Percentiles rank a stretch among this genome's conserved stretches.
phyloP scores from a whole-genome alignment of 2,329 filamentous ascomycete species.

The Colletotrichum somersetense region DNA sequence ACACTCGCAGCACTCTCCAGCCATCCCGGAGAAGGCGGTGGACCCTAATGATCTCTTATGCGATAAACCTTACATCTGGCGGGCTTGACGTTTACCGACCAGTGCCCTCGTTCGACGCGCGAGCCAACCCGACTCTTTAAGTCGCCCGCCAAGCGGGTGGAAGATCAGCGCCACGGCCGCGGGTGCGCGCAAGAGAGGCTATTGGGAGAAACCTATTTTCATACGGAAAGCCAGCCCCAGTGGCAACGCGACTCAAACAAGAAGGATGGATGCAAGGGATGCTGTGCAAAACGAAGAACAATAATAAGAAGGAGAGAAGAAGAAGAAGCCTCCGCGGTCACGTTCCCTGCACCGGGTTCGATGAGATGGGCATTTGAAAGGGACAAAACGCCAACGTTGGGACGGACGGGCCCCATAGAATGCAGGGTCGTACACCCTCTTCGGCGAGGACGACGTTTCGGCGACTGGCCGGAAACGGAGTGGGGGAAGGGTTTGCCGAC shows the following conservation, averaged over 20 bases:
- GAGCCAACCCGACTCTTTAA: neutral
- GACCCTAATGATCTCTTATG: slow-evolving; percentile 25
- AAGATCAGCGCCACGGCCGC: slow-evolving; percentile 4
- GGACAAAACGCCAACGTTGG: neutral
- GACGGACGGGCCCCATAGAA: slow-evolving; percentile 8
- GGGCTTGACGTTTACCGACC: slow-evolving; percentile 2
- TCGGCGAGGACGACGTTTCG: slow-evolving; percentile 25
- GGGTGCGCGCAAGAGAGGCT: neutral
- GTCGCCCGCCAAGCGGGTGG: neutral
- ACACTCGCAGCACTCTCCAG: neutral
- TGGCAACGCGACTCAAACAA: neutral
- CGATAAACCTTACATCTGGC: neutral
- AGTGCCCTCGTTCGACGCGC: neutral
- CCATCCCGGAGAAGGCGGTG: neutral
- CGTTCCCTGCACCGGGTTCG: neutral
- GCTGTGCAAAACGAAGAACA: neutral
- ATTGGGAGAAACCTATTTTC: neutral
- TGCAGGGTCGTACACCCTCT: slow-evolving; percentile 27
- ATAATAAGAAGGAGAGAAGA: neutral
- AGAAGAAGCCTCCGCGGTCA: neutral
- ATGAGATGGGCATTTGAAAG: neutral
- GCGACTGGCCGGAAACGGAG: neutral
- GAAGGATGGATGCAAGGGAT: neutral
- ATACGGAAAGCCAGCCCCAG: neutral
- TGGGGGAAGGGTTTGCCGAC: neutral